phyloP scores from a whole-genome alignment of 2,329 filamentous ascomycete genomes.

The Paecilomyces dactylethromorphus region DNA sequence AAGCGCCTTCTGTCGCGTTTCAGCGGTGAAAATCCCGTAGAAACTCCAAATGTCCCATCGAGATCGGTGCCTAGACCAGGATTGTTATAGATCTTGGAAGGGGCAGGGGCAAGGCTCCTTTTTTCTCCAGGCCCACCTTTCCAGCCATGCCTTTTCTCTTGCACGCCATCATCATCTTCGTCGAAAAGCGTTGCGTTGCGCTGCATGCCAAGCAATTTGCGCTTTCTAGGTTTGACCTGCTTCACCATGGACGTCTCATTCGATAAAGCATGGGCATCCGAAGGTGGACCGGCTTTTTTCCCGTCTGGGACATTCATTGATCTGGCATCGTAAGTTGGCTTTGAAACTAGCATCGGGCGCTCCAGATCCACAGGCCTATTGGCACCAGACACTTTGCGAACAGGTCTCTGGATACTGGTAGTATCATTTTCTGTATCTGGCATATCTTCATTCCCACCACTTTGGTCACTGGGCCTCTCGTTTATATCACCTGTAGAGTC shows the following conservation, averaged over 20 bases:
- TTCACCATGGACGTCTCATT: constrained; percentile 16
- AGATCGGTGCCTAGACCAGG: constrained; percentile 7
- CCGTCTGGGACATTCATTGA: not conserved
- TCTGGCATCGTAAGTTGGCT: not conserved
- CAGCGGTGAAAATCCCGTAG: constrained; percentile 62
- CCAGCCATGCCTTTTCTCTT: constrained; percentile 18
- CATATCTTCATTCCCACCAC: not conserved
- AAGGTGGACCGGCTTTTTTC: constrained; percentile 16
- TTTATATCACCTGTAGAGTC: constrained; percentile 21
- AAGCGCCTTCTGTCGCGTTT: constrained; percentile 59
- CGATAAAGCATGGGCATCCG: constrained; percentile 18
- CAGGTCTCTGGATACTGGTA: not conserved
- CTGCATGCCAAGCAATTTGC: constrained; percentile 60
- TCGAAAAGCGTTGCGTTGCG: constrained; percentile 64
- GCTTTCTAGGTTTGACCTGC: constrained; percentile 57
- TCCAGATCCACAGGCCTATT: not conserved
- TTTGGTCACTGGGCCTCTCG: constrained; percentile 8
- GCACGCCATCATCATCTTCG: constrained; percentile 54
- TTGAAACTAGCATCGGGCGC: not conserved
- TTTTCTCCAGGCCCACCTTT: constrained; percentile 18
- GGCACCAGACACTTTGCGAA: not conserved
- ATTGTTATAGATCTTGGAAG: constrained; percentile 8
- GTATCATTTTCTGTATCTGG: not conserved
- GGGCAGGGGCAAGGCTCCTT: constrained; percentile 12
- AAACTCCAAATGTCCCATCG: constrained; percentile 35